Conservation (phyloP, 805 yeast species). For the Cyberlindnera mississippiensis region DNA sequence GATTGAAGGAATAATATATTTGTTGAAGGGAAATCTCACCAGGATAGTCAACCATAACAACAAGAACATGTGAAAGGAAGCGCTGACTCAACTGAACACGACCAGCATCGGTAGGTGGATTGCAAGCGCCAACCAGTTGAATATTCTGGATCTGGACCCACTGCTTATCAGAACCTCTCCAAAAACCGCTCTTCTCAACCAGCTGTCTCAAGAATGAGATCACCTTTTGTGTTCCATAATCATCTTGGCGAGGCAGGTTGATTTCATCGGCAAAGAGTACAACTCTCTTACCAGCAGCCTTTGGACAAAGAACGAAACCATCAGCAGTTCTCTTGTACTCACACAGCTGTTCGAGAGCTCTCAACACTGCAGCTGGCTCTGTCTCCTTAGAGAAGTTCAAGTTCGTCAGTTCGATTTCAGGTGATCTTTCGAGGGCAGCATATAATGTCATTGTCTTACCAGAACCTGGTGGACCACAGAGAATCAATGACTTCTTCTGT, state of each 20-base stretch:
- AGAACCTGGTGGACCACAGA: constrained; percentile 97
- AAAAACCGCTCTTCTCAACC: constrained; percentile 71
- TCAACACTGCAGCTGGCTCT: constrained; percentile 53
- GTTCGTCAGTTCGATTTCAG: constrained; percentile 56
- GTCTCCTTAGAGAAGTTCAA: constrained; percentile 85
- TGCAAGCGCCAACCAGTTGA: constrained; percentile 94
- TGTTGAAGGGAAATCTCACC: constrained; percentile 53
- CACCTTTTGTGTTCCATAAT: constrained; percentile 68
- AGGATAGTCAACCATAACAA: constrained; percentile 80
- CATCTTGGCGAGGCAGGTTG: constrained; percentile 71
- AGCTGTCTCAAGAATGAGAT: constrained; percentile 72
- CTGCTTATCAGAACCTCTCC: constrained; percentile 52
- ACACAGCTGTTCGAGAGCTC: constrained; percentile 71
- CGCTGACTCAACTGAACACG: constrained; percentile 54
- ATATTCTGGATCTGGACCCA: constrained; percentile 68
- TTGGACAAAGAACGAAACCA: constrained; percentile 58
- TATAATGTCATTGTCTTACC: constrained; percentile 92
- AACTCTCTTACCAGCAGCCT: constrained; percentile 58
- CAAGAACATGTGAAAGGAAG: constrained; percentile 60
- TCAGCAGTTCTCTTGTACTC: constrained; percentile 46
- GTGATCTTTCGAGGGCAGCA: constrained; percentile 56
- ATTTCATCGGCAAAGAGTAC: constrained; percentile 91
- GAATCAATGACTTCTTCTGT: constrained; percentile 55
- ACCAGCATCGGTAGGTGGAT: constrained; percentile 81
- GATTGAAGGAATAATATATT: constrained; percentile 59